Evolutionary conservation across 805 yeast genomes (phyloP).

Genomic region (Naumovozyma castellii): DNA sequence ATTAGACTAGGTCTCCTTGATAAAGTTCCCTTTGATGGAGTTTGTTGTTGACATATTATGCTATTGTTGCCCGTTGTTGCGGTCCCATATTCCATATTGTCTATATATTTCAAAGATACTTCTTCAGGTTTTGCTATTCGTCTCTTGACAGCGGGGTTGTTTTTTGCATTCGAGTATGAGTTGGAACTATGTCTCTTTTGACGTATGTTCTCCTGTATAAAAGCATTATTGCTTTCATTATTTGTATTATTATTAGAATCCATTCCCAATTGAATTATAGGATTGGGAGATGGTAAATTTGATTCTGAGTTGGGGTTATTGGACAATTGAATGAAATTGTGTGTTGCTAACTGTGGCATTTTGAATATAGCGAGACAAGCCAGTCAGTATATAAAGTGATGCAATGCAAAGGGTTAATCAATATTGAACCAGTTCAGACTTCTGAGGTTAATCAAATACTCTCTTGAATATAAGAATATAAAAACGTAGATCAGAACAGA

Average conservation of each 20-base stretch:
- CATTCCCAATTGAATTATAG: too few relatives aligned
- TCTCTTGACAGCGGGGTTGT: conserved; percentile 13
- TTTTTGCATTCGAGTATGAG: conserved; percentile 11
- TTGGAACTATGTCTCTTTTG: conserved; percentile 22
- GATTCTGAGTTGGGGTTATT: not conserved
- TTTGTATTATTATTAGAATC: too few relatives aligned
- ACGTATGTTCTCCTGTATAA: conserved; percentile 5
- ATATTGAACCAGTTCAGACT: too few relatives aligned
- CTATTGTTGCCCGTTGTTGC: conserved; percentile 1
- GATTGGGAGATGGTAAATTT: too few relatives aligned
- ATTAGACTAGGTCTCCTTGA: conserved; percentile 3
- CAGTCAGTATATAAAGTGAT: too few relatives aligned
- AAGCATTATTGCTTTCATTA: not conserved
- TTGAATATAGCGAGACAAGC: too few relatives aligned
- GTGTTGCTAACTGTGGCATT: conserved; percentile 4
- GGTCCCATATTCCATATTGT: conserved; percentile 1
- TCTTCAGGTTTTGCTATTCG: conserved; percentile 10
- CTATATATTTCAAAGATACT: not conserved
- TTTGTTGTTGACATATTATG: conserved; percentile 1
- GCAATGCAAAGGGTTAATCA: too few relatives aligned
- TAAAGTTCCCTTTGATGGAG: not conserved
- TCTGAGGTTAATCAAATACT: too few relatives aligned
- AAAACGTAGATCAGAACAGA: too few relatives aligned
- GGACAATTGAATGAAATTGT: not conserved
- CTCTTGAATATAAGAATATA: too few relatives aligned